Percentiles rank a stretch among this genome's conserved stretches.
phyloP scores from a whole-genome alignment of 306 rosid genomes.

The Echinosophora koreensis region DNA sequence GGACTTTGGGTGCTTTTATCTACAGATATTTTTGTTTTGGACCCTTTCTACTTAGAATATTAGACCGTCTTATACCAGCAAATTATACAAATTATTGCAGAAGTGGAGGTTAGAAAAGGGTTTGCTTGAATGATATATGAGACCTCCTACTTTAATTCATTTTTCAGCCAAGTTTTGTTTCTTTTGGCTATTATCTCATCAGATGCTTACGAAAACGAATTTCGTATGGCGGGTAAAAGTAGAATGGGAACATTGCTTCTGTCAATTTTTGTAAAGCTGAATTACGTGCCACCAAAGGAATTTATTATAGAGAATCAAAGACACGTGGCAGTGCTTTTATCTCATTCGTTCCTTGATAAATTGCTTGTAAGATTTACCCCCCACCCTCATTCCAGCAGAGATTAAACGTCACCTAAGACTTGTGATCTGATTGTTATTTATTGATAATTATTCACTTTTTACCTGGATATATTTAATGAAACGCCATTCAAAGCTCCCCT shows the following conservation, averaged over 20 bases:
- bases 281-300: too few relatives aligned
- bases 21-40: not conserved
- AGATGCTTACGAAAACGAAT: too few relatives aligned
- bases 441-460: too few relatives aligned
- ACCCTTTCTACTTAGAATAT: not conserved
- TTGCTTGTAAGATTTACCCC: not conserved
- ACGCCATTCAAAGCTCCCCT: too few relatives aligned
- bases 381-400: not conserved
- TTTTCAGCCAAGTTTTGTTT: not conserved
- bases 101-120: constrained; percentile 16
- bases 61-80: not conserved
- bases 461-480: too few relatives aligned
- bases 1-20: not conserved
- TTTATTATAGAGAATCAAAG: too few relatives aligned
- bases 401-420: too few relatives aligned
- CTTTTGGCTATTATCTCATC: not conserved
- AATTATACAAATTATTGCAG: constrained; percentile 10
- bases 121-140: not conserved
- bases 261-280: too few relatives aligned
- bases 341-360: not conserved
- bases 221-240: too few relatives aligned
- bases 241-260: too few relatives aligned
- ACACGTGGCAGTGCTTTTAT: too few relatives aligned
- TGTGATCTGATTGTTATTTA: too few relatives aligned
- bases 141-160: not conserved